These are phyloP conservation scores for Dioscorea cayenensis DNA, from an alignment of 116 monocot species.

Conservation along the genomic window DNA sequence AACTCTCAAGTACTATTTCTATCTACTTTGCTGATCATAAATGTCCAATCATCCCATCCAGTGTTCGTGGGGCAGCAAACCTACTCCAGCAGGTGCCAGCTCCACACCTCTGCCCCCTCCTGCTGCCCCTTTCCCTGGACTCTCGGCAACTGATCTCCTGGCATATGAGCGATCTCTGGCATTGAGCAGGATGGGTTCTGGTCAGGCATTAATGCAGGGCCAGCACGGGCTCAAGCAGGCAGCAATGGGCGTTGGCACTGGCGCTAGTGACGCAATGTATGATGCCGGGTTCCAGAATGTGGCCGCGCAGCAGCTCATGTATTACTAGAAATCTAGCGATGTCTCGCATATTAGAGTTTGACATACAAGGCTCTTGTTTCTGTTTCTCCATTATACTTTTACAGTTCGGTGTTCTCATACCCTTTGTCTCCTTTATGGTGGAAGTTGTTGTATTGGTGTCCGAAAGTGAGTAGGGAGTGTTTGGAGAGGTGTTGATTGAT, in stretches of 20 bases:
- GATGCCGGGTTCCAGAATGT: conserved; percentile 69
- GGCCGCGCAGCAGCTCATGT: conserved; percentile 79
- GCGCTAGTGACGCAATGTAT: conserved; percentile 80
- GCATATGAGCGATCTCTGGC: conserved; percentile 71
- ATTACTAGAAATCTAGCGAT: conserved; percentile 26
- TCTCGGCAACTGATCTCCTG: conserved; percentile 59
- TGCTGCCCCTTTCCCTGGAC: conserved; percentile 36
- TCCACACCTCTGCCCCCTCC: conserved; percentile 83
- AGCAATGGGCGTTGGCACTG: conserved; percentile 70
- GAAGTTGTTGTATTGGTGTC: background rate
- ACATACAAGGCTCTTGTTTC: background rate
- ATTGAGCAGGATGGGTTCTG: conserved; percentile 61
- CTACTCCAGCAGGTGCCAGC: conserved; percentile 69
- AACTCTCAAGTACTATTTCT: too few species aligned
- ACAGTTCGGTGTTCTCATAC: background rate
- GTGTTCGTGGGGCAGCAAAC: conserved; percentile 99
- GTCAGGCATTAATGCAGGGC: conserved; percentile 51
- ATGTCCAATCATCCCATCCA: conserved; percentile 9
- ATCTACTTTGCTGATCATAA: too few species aligned
- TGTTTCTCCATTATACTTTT: background rate
- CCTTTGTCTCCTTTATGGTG: background rate
- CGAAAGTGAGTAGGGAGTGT: background rate
- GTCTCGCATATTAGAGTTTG: background rate
- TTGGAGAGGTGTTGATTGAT: background rate
- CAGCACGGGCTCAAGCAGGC: conserved; percentile 20